Percentiles rank a stretch among this genome's conserved stretches.
phyloP scores from a whole-genome alignment of 2,329 filamentous ascomycete species.

The Calonectria leucothoes region DNA sequence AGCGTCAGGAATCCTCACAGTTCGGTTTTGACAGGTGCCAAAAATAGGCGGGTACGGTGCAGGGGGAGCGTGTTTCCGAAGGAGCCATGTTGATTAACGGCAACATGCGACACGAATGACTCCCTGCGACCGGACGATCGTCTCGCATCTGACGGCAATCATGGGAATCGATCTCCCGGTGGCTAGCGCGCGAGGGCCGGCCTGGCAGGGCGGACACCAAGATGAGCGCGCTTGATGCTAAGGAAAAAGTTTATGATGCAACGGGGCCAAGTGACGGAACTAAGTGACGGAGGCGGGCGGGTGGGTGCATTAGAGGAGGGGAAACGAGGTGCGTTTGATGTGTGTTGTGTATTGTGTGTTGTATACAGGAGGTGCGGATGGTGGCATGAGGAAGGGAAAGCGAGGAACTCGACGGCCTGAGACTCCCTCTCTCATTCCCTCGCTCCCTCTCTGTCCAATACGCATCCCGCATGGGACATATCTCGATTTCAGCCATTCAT shows the following conservation, averaged over 20 bases:
- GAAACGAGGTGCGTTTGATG: not conserved
- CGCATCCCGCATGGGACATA: not conserved
- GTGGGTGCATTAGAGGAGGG: not conserved
- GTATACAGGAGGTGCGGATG: not conserved
- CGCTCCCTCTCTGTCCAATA: not conserved
- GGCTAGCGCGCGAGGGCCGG: not conserved
- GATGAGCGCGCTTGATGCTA: not conserved
- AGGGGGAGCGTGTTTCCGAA: not conserved
- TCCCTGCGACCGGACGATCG: not conserved
- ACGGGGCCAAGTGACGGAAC: not conserved
- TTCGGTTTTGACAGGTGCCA: not conserved
- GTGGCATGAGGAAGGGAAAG: not conserved
- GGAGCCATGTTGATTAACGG: not conserved
- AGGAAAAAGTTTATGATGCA: not conserved
- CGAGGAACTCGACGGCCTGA: not conserved
- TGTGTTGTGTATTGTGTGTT: not conserved
- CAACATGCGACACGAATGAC: not conserved
- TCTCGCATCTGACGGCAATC: conserved; percentile 1
- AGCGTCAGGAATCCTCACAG: not conserved
- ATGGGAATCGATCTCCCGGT: not conserved
- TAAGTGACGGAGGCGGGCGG: not conserved
- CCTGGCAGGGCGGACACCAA: not conserved
- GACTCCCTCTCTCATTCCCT: not conserved
- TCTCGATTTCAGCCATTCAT: not conserved
- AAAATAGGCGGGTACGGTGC: not conserved